phyloP scores from a whole-genome alignment of 1,139 yeast genomes.

The Saccharomyces hybrid region DNA sequence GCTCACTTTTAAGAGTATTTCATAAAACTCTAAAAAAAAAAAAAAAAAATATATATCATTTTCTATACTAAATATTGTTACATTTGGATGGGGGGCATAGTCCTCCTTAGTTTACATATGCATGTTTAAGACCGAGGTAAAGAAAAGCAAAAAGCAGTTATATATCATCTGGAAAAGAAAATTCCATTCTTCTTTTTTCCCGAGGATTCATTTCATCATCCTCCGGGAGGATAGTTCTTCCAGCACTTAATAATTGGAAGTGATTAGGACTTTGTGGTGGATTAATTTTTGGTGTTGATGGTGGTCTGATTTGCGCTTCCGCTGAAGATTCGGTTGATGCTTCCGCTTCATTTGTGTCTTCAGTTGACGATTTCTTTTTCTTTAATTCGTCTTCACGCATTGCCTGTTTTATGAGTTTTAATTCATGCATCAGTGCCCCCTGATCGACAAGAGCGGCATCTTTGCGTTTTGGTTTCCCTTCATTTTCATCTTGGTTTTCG shows the following conservation, averaged over 20 bases:
- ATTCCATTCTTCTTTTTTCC: slow-evolving; percentile 14
- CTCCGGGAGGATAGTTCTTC: slow-evolving; percentile 26
- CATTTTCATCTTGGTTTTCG: slow-evolving; percentile 10
- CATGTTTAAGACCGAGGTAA: background rate
- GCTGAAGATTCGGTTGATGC: background rate
- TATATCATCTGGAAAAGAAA: slow-evolving; percentile 27
- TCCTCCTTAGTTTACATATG: background rate
- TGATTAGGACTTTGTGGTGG: slow-evolving; percentile 13
- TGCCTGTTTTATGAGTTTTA: slow-evolving; percentile 22
- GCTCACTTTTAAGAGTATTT: too few species aligned
- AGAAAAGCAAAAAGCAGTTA: slow-evolving; percentile 1
- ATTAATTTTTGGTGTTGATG: background rate
- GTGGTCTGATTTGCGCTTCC: background rate
- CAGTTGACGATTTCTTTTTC: background rate
- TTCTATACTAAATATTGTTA: background rate
- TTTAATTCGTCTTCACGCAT: slow-evolving; percentile 17
- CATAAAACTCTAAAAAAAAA: background rate
- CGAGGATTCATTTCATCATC: slow-evolving; percentile 18
- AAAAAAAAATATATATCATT: background rate
- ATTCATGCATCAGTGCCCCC: slow-evolving; percentile 25
- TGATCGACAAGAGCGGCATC: slow-evolving; percentile 27
- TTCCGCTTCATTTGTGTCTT: background rate
- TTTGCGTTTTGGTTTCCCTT: slow-evolving; percentile 9
- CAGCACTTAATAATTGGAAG: slow-evolving; percentile 27
- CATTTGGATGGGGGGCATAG: background rate